Evolutionary conservation across 2,329 filamentous ascomycete species (phyloP).

Genomic region (Fusarium newnesense): DNA sequence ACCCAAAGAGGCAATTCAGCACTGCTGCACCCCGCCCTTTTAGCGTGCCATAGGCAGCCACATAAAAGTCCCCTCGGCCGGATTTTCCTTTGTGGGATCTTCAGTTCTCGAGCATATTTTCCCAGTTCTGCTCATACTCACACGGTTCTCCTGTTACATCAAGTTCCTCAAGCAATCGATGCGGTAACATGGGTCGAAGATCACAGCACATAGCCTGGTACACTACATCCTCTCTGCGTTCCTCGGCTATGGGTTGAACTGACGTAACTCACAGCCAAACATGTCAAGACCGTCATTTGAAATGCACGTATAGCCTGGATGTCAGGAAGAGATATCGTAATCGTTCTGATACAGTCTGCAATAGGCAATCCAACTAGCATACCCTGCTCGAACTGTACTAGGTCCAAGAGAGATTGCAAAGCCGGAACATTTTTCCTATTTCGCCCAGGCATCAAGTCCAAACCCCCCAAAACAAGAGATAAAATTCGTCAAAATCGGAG

Average conservation of each 20-base stretch:
- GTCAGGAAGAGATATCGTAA: fast-evolving
- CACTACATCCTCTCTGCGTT: neutral
- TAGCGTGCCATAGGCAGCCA: neutral
- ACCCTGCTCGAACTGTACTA: neutral
- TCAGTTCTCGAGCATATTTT: neutral
- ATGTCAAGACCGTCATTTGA: neutral
- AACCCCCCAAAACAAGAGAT: neutral
- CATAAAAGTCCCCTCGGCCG: neutral
- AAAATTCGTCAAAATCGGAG: too few relatives aligned
- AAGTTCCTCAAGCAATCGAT: fast-evolving
- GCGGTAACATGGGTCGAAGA: neutral
- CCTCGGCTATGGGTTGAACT: too few relatives aligned
- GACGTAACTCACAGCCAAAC: neutral
- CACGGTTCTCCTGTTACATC: fast-evolving
- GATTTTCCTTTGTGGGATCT: neutral
- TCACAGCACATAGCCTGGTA: neutral
- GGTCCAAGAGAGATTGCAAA: neutral
- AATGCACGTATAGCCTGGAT: neutral
- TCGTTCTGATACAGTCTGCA: neutral
- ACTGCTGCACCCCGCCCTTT: neutral
- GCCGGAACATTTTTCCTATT: neutral
- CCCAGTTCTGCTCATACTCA: neutral
- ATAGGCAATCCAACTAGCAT: neutral
- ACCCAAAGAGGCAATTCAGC: neutral
- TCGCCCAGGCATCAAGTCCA: neutral